These are phyloP conservation scores for Porogramme epimiltina DNA, from an alignment of 1,284 basidiomycete species.

Conservation along the genomic window DNA sequence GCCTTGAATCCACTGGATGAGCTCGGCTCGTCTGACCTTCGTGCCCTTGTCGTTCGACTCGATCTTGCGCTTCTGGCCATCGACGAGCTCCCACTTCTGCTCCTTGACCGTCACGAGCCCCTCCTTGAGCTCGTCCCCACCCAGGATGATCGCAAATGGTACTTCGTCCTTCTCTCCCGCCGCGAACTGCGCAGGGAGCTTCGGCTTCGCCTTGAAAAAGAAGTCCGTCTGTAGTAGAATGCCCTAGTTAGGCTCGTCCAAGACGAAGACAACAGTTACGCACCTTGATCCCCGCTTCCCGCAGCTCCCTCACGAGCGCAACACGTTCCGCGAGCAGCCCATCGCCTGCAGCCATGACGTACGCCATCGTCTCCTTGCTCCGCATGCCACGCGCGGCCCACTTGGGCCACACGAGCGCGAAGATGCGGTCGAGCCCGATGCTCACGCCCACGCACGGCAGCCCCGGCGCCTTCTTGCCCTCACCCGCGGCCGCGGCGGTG, in stretches of 20 bases:
- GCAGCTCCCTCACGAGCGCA: conserved; percentile 78
- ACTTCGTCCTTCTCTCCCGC: conserved; percentile 92
- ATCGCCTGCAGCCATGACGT: conserved; percentile 92
- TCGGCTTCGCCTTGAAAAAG: conserved; percentile 91
- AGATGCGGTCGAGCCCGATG: conserved; percentile 96
- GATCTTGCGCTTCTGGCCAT: conserved; percentile 73
- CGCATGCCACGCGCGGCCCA: conserved; percentile 78
- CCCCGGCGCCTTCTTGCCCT: conserved; percentile 63
- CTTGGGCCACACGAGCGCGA: conserved; percentile 88
- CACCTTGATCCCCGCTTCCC: conserved; percentile 90
- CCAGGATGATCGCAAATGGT: conserved; percentile 90
- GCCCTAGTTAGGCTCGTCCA: conserved; percentile 8
- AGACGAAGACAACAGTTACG: conserved; percentile 18
- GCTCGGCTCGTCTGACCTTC: conserved; percentile 66
- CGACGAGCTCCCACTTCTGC: conserved; percentile 82
- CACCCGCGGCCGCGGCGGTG: conserved; percentile 75
- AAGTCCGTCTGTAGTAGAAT: conserved; percentile 77
- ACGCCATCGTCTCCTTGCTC: conserved; percentile 93
- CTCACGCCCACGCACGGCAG: conserved; percentile 94
- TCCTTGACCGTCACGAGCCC: conserved; percentile 92
- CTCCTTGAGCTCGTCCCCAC: conserved; percentile 81
- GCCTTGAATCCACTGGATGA: conserved; percentile 70
- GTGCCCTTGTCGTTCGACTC: conserved; percentile 67
- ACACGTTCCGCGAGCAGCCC: conserved; percentile 89
- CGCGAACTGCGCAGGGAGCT: conserved; percentile 85